Evolutionary conservation across 306 rosid species (phyloP), one percentile per base, ranked within the genome.

Genomic region (Trifolium subterraneum): DNA sequence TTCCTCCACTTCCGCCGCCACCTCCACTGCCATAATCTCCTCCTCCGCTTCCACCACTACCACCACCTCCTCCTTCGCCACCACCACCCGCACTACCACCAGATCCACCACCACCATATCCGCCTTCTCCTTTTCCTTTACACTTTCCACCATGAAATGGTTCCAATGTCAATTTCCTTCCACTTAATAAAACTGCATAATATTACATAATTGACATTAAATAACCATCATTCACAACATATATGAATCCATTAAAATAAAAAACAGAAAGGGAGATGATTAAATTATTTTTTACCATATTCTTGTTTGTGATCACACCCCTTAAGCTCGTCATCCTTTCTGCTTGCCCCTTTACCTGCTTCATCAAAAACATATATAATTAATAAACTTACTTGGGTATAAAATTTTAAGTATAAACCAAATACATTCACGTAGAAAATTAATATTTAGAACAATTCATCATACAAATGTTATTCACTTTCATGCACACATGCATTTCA

Each of bases 141-240:
- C 41, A 60, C 4, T 60, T 60, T 13, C 10, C 65, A 59, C 18
- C 65, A 59, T 59, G 18, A 59, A 25, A 5, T 60, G 65, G 41
- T 19, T 60, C 41, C 20, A 60, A 13, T 1, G 31, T 14, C 11
- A 60, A 6, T 29, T 60, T 60, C 22, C 41, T 29, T 25, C 65
- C 65, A 27, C 65, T 33, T 27, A 60, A 2, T n/a, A n/a, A n/a
- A 29, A 14, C 39, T 27, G 41, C 41, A 60, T 27, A 15, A 7
- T 14, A 27, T 27, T 29, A 31, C 41, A 29, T 0, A 7, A 15
- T 27, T 60, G 41, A 29, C 12, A n/a, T 60, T 29, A 60, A 60
- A 5, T 60, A 14, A 27, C 35, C 3, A 56, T 56, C 62, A 23
- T 56, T 56, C 3, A 1, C 9, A 23, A 22, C 8, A 11, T 56